Evolutionary conservation across 257 asterid species (phyloP), one percentile per base, ranked within the genome.

Genomic region (Buddleja alternifolia): DNA sequence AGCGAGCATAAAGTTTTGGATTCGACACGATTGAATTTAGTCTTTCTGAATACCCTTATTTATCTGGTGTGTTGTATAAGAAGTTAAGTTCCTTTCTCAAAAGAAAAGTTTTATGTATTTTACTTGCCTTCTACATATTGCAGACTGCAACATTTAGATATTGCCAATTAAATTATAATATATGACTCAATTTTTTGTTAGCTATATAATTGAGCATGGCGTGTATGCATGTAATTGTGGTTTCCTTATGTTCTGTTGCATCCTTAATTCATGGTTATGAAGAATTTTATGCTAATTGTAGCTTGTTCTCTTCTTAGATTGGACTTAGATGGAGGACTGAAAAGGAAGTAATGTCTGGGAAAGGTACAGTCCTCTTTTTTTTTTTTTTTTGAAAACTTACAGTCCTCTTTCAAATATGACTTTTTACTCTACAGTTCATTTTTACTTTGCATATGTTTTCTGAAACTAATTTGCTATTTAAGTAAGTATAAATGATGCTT

Each of bases 321-420:
- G 99, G 99, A 69, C 90, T 94, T 72, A 87, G 99, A 82, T 94
- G 99, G 99, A 91, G 99, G 84, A 83, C 89, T 7, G 96, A 89
- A 73, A 94, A 91, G 84, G 99, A 94, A 87, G 99, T 94, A 34
- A 84, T 83, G 74, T 82, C 99, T 81, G 99, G 99, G 65, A 94
- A 94, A 89, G 99, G 97, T 92, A 81, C 60, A 9, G 46, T 74
- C 73, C 67, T 52, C 59, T 51, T 19, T 46, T n/a, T n/a, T n/a
- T n/a, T n/a, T n/a, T n/a, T n/a, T n/a, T n/a, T n/a, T n/a, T n/a
- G n/a, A n/a, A n/a, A n/a, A n/a, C n/a, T n/a, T 92, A 81, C 60
- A 9, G 46, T 74, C 73, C 67, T 52, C 59, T 51, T 19, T 46
- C 66, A 20, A 25, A 44, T 53, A 19, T 32, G 34, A 8, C n/a